Evolutionary conservation across 495 filamentous ascomycete genomes (phyloP).

Genomic region (Hamigera avellanea): DNA sequence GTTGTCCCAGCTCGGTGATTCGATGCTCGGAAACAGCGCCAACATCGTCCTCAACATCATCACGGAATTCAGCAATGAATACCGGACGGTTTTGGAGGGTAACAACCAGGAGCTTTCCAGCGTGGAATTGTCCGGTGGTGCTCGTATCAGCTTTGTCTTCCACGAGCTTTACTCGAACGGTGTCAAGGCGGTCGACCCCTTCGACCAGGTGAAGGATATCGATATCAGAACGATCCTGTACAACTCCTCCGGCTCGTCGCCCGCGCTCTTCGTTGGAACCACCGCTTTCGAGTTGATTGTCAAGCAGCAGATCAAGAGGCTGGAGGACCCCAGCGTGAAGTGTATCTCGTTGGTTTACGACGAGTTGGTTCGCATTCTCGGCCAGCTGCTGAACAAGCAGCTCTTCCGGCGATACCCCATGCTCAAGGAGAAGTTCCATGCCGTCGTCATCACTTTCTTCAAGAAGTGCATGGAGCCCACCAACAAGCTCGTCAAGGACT

Average conservation of each 20-base stretch:
- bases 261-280: slow-evolving; percentile 94
- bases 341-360: slow-evolving; percentile 96
- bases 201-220: slow-evolving; percentile 93
- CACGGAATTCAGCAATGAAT: slow-evolving; percentile 96
- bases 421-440: slow-evolving; percentile 94
- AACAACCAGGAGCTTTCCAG: slow-evolving; percentile 94
- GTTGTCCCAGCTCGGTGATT: slow-evolving; percentile 75
- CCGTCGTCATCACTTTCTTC: slow-evolving; percentile 90
- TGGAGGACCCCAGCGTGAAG: slow-evolving; percentile 94
- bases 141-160: slow-evolving; percentile 98
- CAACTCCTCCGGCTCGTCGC: slow-evolving; percentile 97
- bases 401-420: slow-evolving; percentile 84
- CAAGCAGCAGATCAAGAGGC: slow-evolving; percentile 93
- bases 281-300: slow-evolving; percentile 97
- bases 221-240: slow-evolving; percentile 95
- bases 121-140: slow-evolving; percentile 88
- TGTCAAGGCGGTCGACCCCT: slow-evolving; percentile 95
- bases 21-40: slow-evolving; percentile 88
- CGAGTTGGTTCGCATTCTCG: slow-evolving; percentile 91
- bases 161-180: slow-evolving; percentile 98
- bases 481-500: slow-evolving; percentile 89
- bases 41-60: slow-evolving; percentile 98
- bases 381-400: slow-evolving; percentile 77
- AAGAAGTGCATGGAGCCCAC: slow-evolving; percentile 96
- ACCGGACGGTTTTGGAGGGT: slow-evolving; percentile 89